Percentiles rank a stretch among this genome's conserved stretches.
These are phyloP conservation scores for Canavalia ensiformis DNA, from an alignment of 306 rosid species.

Conservation along the genomic window DNA sequence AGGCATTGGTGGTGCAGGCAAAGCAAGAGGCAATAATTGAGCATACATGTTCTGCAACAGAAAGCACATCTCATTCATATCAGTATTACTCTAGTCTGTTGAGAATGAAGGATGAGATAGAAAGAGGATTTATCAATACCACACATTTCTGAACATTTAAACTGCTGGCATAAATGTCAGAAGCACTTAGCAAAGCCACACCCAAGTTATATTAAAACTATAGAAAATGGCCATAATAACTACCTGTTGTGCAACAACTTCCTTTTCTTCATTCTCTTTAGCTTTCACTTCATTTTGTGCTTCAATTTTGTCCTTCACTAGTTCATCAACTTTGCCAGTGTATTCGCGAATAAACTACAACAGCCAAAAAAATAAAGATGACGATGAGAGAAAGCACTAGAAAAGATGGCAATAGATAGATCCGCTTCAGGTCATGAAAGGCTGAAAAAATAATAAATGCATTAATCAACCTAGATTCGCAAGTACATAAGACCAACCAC, in stretches of 20 bases:
- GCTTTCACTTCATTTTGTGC: conserved; percentile 74
- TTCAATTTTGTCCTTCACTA: conserved; percentile 91
- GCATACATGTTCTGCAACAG: conserved; percentile 99
- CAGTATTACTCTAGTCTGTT: conserved; percentile 12
- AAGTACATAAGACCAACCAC: conserved; percentile 26
- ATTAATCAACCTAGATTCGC: conserved; percentile 21
- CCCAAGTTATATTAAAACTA: neutral
- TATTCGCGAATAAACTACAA: conserved; percentile 92
- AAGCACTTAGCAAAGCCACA: conserved; percentile 3
- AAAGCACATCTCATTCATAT: conserved; percentile 42
- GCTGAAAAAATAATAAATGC: conserved; percentile 30
- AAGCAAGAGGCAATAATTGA: conserved; percentile 95
- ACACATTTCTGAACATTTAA: conserved; percentile 35
- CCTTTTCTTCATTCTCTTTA: conserved; percentile 94
- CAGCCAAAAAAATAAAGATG: conserved; percentile 9
- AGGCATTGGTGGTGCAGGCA: conserved; percentile 99
- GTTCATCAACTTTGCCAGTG: conserved; percentile 97
- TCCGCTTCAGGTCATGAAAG: conserved; percentile 9
- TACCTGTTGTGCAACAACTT: conserved; percentile 96
- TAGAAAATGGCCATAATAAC: conserved; percentile 32
- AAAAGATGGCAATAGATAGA: conserved; percentile 36
- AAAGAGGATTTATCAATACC: neutral
- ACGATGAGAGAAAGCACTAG: conserved; percentile 33
- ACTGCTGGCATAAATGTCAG: conserved; percentile 5
- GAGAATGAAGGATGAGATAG: conserved; percentile 15